Percentiles rank a stretch among this genome's conserved stretches.
Conservation (phyloP, 202 grass and related monocot species). For the Panicum virgatum region DNA sequence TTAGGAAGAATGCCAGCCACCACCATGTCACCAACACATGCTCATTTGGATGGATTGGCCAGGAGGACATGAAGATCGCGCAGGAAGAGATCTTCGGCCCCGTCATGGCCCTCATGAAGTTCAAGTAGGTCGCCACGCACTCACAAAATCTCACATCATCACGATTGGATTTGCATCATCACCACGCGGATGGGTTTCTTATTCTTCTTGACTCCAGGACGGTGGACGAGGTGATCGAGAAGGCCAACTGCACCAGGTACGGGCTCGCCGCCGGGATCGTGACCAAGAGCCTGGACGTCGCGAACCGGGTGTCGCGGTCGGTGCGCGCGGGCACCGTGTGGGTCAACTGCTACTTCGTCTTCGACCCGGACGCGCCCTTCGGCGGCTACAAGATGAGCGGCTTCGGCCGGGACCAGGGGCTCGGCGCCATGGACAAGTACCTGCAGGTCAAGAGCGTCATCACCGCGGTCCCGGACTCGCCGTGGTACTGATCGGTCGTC, state of each 20-base stretch:
- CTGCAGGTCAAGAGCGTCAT: conserved; percentile 86
- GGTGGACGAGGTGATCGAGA: conserved; percentile 88
- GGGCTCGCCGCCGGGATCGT: conserved; percentile 82
- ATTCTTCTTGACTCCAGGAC: conserved; percentile 48
- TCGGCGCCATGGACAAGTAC: conserved; percentile 79
- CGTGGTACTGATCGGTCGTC: conserved; percentile 62
- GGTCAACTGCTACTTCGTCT: conserved; percentile 95
- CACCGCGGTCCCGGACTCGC: conserved; percentile 77
- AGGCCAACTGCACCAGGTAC: conserved; percentile 81
- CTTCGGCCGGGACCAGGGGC: conserved; percentile 79
- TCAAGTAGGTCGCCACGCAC: conserved; percentile 32
- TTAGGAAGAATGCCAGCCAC: background rate
- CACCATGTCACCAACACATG: background rate
- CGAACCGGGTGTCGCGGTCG: conserved; percentile 73
- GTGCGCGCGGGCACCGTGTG: conserved; percentile 84
- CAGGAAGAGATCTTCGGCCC: conserved; percentile 97
- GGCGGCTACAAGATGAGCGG: conserved; percentile 97
- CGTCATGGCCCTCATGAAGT: conserved; percentile 92
- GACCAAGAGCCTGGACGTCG: conserved; percentile 72
- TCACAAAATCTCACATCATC: background rate
- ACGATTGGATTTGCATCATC: background rate
- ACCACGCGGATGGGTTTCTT: background rate
- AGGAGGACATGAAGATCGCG: conserved; percentile 93
- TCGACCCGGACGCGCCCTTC: conserved; percentile 78
- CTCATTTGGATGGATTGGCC: background rate